These are phyloP conservation scores for Rhizomucor miehei DNA, from an alignment of 371 early-diverging fungal species.

Conservation along the genomic window DNA sequence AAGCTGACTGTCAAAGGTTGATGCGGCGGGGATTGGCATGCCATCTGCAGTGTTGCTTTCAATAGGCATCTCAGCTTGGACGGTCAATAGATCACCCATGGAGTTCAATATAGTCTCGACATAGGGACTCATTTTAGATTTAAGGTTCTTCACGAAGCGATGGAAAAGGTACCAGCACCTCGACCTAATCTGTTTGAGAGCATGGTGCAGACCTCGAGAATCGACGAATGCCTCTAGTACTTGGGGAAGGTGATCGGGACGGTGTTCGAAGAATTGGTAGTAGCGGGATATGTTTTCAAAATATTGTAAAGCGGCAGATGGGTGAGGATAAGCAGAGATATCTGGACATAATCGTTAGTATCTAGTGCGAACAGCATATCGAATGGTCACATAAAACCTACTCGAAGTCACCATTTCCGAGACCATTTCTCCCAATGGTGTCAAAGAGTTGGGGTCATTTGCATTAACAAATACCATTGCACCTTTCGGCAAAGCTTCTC, in stretches of 20 bases:
- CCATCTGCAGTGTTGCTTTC: slow-evolving; percentile 43
- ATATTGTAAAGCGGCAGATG: slow-evolving; percentile 69
- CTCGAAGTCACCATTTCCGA: slow-evolving; percentile 62
- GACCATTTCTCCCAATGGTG: slow-evolving; percentile 74
- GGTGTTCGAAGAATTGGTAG: slow-evolving; percentile 69
- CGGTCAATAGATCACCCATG: slow-evolving; percentile 69
- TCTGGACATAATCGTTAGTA: slow-evolving; percentile 27
- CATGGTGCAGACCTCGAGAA: slow-evolving; percentile 76
- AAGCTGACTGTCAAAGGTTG: slow-evolving; percentile 79
- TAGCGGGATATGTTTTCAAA: slow-evolving; percentile 81
- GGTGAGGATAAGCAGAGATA: slow-evolving; percentile 79
- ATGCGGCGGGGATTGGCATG: slow-evolving; percentile 49
- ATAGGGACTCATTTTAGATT: slow-evolving; percentile 59
- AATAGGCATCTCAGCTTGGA: slow-evolving; percentile 65
- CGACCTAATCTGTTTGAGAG: slow-evolving; percentile 65
- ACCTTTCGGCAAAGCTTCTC: slow-evolving; percentile 66
- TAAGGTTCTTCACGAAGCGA: slow-evolving; percentile 79
- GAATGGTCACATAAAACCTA: too few relatives aligned
- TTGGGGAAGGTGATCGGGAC: slow-evolving; percentile 67
- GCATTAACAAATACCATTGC: slow-evolving; percentile 55
- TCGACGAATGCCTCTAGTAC: slow-evolving; percentile 79
- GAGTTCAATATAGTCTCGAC: slow-evolving; percentile 65
- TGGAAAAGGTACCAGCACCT: slow-evolving; percentile 90
- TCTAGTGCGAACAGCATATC: neutral
- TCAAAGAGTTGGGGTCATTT: slow-evolving; percentile 36